Conservation (phyloP, 2,329 filamentous ascomycete genomes). For the Aspergillus floridensis region DNA sequence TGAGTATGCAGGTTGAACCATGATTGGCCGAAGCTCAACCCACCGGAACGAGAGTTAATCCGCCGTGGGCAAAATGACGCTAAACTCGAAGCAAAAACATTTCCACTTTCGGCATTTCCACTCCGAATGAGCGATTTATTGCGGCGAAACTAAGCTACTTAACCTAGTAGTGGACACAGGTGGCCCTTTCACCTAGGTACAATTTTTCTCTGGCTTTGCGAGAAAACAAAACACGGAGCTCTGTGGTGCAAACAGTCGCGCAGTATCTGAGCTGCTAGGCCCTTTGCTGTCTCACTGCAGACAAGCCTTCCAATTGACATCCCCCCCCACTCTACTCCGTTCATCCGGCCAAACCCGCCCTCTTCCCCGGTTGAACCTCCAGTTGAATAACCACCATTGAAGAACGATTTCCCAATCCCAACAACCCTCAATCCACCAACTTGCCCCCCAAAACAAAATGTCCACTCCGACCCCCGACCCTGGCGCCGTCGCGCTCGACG, state of each 20-base stretch:
- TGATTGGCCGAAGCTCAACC: conserved; percentile 9
- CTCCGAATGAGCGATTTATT: neutral
- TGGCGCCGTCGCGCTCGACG: conserved; percentile 24
- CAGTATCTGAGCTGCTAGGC: neutral
- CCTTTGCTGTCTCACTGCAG: neutral
- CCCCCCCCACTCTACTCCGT: neutral
- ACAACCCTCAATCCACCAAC: neutral
- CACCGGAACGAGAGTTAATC: conserved; percentile 10
- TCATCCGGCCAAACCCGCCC: conserved; percentile 4
- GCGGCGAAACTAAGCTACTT: neutral
- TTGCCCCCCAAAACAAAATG: conserved; percentile 28
- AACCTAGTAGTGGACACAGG: neutral
- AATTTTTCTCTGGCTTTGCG: neutral
- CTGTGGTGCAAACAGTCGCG: too few species aligned
- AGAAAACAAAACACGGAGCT: neutral
- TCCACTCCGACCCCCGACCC: conserved; percentile 21
- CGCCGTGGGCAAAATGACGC: neutral
- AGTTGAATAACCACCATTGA: too few species aligned
- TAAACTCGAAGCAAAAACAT: conserved; percentile 15
- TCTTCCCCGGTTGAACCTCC: neutral
- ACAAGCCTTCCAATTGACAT: neutral
- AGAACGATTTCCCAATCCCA: too few species aligned
- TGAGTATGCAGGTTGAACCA: neutral
- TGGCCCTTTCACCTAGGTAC: neutral
- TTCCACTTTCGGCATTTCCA: conserved; percentile 15